These are phyloP conservation scores for Phytopythium cucurbitacearum DNA, from an alignment of 352 stramenopile genomes.

Conservation along the genomic window DNA sequence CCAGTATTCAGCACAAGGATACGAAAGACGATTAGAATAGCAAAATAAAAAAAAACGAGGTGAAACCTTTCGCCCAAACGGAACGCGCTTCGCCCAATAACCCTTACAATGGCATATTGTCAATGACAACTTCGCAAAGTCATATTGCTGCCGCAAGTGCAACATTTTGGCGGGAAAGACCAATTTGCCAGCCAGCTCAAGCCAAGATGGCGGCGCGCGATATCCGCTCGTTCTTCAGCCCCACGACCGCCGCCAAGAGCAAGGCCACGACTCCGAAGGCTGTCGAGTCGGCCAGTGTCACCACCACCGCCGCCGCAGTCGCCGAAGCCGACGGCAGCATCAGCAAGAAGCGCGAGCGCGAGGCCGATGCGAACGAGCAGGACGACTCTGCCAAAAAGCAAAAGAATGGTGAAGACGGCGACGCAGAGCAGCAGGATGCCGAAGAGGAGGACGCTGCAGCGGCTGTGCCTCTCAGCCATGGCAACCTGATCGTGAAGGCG, in stretches of 20 bases:
- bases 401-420: neutral
- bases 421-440: neutral
- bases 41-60: too few species aligned
- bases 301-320: neutral
- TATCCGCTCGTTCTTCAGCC: conserved; percentile 63
- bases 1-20: too few species aligned
- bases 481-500: conserved; percentile 27
- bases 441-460: conserved; percentile 2
- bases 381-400: neutral
- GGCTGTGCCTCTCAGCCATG: conserved; percentile 24
- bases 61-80: too few species aligned
- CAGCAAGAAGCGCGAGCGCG: neutral
- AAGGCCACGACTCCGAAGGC: too few species aligned
- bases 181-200: too few species aligned
- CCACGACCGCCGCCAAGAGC: conserved; percentile 19
- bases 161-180: neutral
- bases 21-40: too few species aligned
- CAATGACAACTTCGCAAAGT: too few species aligned
- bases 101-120: neutral
- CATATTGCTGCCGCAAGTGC: neutral
- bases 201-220: conserved; percentile 19
- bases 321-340: neutral
- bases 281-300: neutral
- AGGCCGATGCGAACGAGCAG: neutral
- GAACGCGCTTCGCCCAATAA: too few species aligned